Evolutionary conservation across 768 basidiomycete species (phyloP), one percentile per base, ranked within the genome.

Genomic region (Pulveroboletus sp.): DNA sequence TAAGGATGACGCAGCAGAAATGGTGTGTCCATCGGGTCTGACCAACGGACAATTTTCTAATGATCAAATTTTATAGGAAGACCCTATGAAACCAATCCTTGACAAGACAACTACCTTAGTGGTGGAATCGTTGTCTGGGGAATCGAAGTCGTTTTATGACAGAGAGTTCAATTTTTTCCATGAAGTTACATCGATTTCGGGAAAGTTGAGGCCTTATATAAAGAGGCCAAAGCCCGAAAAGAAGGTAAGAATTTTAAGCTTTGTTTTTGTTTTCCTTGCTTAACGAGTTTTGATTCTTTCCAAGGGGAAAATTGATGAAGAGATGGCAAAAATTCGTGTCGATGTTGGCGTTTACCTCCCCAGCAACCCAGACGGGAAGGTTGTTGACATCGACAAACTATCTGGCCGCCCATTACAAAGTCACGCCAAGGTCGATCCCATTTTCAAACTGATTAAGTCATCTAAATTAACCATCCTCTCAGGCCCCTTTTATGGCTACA

Each of bases 401-500:
- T 96, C 95, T 5, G 96, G 96, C 2, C 77, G 95, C 24, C 96
- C 96, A 1, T 72, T 99, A 23, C 96, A 99, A 68, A 93, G 90
- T 64, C 96, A 99, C 59, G 96, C 96, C 12, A 99, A 99, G 78
- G 94, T 91, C 17, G 4, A 23, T 39, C 23, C 31, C 26, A 14
- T 45, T n/a, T 20, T 45, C 14, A 2, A 30, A 46, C 32, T 22
- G 43, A 53, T 43, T 9, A 13, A 31, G 5, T 17, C 20, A 10
- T 32, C 38, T 32, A 7, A 38, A 29, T 50, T 17, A 38, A 55
- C 51, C n/a, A 48, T 31, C 47, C 32, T 27, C n/a, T 3, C 51
- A 97, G 93, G 94, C 96, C 10, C 96, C 96, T 0, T 99, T 99
- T 74, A 98, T 99, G 96, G 96, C 96, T 1, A 97, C 95, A 1